phyloP scores from a whole-genome alignment of 352 stramenopile genomes.

The Plasmopara halstedii region DNA sequence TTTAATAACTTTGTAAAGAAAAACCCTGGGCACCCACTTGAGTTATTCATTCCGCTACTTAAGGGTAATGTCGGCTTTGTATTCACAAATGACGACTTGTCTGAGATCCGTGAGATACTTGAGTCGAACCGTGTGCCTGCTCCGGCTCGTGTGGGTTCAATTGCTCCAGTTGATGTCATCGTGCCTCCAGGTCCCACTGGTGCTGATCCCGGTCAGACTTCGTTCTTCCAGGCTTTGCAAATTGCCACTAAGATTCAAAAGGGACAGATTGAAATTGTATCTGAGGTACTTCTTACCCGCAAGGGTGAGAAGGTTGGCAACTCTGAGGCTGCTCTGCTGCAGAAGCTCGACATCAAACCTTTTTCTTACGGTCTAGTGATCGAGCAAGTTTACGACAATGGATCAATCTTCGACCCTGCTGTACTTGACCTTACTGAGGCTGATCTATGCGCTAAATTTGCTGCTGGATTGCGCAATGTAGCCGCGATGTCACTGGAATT shows the following conservation, averaged over 20 bases:
- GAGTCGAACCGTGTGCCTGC: slow-evolving; percentile 91
- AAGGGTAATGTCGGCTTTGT: slow-evolving; percentile 99
- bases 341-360: slow-evolving; percentile 98
- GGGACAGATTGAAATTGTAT: slow-evolving; percentile 99
- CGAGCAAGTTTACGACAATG: slow-evolving; percentile 97
- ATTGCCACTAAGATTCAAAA: slow-evolving; percentile 99
- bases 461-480: slow-evolving; percentile 89
- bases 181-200: slow-evolving; percentile 96
- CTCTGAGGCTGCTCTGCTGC: slow-evolving; percentile 96
- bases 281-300: slow-evolving; percentile 92
- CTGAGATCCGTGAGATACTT: slow-evolving; percentile 84
- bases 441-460: slow-evolving; percentile 95
- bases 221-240: slow-evolving; percentile 99
- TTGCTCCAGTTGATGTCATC: slow-evolving; percentile 95
- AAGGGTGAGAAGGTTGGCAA: slow-evolving; percentile 96
- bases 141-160: slow-evolving; percentile 92
- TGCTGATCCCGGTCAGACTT: slow-evolving; percentile 98
- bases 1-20: slow-evolving; percentile 96
- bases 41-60: slow-evolving; percentile 80
- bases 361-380: slow-evolving; percentile 99
- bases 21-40: slow-evolving; percentile 94
- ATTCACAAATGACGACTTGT: slow-evolving; percentile 98
- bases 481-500: slow-evolving; percentile 94
- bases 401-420: slow-evolving; percentile 97
- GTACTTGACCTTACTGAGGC: slow-evolving; percentile 98